Conservation (phyloP, 164 flowering plant genomes). For the Magnolia officinalis region DNA sequence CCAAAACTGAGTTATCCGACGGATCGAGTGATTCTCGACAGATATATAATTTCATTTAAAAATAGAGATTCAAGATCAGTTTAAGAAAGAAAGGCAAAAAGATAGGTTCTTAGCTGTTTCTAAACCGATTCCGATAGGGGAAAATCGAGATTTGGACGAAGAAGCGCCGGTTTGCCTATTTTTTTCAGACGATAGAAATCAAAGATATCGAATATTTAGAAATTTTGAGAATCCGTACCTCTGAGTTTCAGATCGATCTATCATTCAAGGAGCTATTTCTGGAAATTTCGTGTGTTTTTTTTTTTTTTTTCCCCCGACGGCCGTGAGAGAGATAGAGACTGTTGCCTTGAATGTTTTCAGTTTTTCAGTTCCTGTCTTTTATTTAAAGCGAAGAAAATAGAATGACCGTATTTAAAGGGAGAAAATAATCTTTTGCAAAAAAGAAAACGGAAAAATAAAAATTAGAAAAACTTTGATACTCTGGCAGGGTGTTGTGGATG, state of each 20-base stretch:
- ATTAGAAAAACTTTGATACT: too few relatives aligned
- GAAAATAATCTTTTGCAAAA: too few relatives aligned
- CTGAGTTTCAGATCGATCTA: background rate
- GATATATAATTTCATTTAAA: too few relatives aligned
- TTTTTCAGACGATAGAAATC: background rate
- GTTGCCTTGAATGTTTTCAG: background rate
- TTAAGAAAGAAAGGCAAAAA: background rate
- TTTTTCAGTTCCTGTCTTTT: background rate
- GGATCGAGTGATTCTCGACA: too few relatives aligned
- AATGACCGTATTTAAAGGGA: background rate
- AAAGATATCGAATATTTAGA: background rate
- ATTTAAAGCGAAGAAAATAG: background rate
- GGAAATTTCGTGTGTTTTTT: too few relatives aligned
- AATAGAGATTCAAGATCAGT: background rate
- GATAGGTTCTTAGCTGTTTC: background rate
- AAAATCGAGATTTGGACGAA: background rate
- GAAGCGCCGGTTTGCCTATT: background rate
- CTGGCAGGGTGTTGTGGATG: too few relatives aligned
- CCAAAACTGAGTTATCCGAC: too few relatives aligned
- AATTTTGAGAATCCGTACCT: background rate
- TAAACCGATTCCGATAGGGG: background rate
- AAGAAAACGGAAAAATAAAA: too few relatives aligned
- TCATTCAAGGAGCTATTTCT: background rate
- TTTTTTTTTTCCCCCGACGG: background rate
- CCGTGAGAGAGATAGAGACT: background rate